Evolutionary conservation across 192 early-diverging fungal genomes (phyloP), one percentile per base, ranked within the genome.

Genomic region (Gamsiella multidivaricata): DNA sequence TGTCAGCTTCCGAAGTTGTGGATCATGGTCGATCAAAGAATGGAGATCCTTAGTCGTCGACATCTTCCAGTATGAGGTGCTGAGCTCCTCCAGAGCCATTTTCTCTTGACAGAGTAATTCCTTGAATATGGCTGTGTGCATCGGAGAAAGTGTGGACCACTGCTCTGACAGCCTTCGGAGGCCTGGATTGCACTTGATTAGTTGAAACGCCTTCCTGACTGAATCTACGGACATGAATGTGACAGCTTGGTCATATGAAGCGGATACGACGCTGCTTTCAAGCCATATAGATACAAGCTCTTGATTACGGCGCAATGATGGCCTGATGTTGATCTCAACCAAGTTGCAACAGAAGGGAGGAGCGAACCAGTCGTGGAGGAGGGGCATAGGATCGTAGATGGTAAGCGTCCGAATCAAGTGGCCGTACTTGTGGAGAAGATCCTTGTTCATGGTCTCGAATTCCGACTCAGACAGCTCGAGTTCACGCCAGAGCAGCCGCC

Each of bases 301-400:
- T 5, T 46, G 59, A 17, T 45, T 59, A 18, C 41, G 43, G 17
- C 45, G 49, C 2, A 61, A 20, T 2, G 1, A n/a, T 7, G 59
- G 43, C 1, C 4, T 8, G n/a, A 49, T 49, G 2, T 33, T 1
- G 22, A 61, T 1, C 7, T 50, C 8, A 28, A 61, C 31, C 4
- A 49, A 31, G 32, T 61, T 61, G 15, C 45, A 50, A 18, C 59
- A 61, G 15, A 28, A 28, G 14, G 31, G 42, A 17, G 31, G 9
- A 4, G 17, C 8, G 45, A 61, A 61, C 59, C 45, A 61, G 34
- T 61, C 31, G 31, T 61, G 20, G 43, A 61, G 26, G 20, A 61
- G 45, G 11, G 18, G 45, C 4, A 49, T 47, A 7, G 59, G 59
- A 23, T 61, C 59, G 20, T 46, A 15, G 26, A 59, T 31, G 26